Evolutionary conservation across 2,329 filamentous ascomycete species (phyloP).

Genomic region (Hypoxylon sp.): DNA sequence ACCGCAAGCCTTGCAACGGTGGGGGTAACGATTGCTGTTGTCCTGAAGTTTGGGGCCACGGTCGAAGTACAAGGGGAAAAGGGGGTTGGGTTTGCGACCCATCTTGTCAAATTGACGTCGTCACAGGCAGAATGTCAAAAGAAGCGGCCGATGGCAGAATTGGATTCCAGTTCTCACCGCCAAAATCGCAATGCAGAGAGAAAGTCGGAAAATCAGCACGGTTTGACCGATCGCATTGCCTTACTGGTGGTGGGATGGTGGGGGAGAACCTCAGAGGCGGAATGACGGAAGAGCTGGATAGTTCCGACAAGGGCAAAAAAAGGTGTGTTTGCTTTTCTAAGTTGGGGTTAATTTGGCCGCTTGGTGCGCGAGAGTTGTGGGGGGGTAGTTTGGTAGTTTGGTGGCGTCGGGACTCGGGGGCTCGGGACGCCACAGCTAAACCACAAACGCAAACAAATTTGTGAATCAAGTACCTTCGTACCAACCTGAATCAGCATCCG

Average conservation of each 20-base stretch:
- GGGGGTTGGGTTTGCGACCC: conserved; percentile 85
- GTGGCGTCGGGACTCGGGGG: no score
- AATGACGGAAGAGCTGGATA: neutral
- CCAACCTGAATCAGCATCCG: no score
- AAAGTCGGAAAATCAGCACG: neutral
- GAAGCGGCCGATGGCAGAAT: conserved; percentile 46
- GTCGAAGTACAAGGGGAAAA: conserved; percentile 90
- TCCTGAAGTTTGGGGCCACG: conserved; percentile 88
- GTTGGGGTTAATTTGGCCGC: no score
- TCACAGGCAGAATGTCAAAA: conserved; percentile 10
- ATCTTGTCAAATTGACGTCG: conserved; percentile 59
- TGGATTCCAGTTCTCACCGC: conserved; percentile 1
- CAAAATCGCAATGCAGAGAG: neutral
- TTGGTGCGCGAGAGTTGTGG: no score
- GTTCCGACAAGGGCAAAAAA: neutral
- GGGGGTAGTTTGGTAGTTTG: no score
- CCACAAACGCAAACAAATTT: no score
- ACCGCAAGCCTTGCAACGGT: conserved; percentile 89
- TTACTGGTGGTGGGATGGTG: conserved; percentile 1
- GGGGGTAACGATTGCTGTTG: conserved; percentile 90
- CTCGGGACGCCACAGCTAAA: no score
- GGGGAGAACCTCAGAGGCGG: neutral
- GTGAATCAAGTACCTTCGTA: no score
- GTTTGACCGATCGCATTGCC: no score
- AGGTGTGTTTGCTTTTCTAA: neutral